phyloP scores from a whole-genome alignment of 106 monocot species.

The Agapanthus africanus region DNA sequence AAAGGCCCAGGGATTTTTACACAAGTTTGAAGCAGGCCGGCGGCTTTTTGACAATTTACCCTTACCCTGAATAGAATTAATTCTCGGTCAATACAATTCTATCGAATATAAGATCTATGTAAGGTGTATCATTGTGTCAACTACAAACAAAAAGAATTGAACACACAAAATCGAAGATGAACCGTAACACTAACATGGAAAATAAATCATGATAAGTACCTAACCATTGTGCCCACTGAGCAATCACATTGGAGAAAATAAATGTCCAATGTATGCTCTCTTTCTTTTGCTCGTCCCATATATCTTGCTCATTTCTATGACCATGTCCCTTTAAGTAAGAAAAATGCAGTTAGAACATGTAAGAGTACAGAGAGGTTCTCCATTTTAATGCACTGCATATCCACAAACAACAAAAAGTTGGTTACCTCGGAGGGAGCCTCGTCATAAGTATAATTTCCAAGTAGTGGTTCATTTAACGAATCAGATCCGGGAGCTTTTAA shows the following conservation, averaged over 20 bases:
- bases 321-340: conserved; percentile 24
- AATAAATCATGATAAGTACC: conserved; percentile 34
- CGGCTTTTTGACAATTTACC: too few species aligned
- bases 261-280: conserved; percentile 68
- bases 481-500: conserved; percentile 30
- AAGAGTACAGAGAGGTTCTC: not conserved
- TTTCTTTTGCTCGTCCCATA: conserved; percentile 52
- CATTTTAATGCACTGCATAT: not conserved
- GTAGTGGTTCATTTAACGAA: conserved; percentile 68
- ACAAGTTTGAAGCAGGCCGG: too few species aligned
- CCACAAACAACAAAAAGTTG: conserved; percentile 7
- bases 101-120: not conserved
- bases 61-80: not conserved
- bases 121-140: not conserved
- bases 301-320: conserved; percentile 28
- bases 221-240: conserved; percentile 88
- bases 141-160: not conserved
- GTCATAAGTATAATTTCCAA: conserved; percentile 34
- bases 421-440: conserved; percentile 33
- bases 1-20: too few species aligned
- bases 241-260: conserved; percentile 65
- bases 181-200: not conserved
- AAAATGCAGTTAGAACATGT: not conserved
- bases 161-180: not conserved
- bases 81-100: not conserved